Conservation (phyloP, 441 rosid species). For the Hypseocharis bilobata region DNA sequence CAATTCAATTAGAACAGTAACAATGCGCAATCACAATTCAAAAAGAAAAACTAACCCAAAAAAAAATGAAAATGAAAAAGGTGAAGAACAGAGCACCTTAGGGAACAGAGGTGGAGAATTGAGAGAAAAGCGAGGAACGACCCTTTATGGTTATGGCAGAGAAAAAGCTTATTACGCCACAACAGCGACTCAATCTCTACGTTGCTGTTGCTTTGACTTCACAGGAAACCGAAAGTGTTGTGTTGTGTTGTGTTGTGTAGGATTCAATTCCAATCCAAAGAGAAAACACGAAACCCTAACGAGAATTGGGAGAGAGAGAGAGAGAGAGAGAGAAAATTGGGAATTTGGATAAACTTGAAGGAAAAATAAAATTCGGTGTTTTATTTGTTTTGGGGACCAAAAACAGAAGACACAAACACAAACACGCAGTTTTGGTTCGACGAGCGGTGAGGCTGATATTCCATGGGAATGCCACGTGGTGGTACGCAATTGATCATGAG, state of each 20-base stretch:
- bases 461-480: background rate
- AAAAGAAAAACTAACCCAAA: background rate
- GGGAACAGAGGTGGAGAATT: background rate
- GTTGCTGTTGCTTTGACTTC: slow-evolving; percentile 9
- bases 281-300: background rate
- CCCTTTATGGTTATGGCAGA: background rate
- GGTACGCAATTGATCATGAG: background rate
- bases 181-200: background rate
- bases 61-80: background rate
- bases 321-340: background rate
- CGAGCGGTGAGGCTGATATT: background rate
- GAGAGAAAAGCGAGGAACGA: background rate
- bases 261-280: background rate
- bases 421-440: background rate
- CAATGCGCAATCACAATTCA: background rate
- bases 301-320: background rate
- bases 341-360: background rate
- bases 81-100: background rate
- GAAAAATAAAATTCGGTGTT: background rate
- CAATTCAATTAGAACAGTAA: background rate
- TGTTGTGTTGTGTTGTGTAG: background rate
- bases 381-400: slow-evolving; percentile 2
- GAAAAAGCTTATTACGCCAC: background rate
- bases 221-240: background rate
- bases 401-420: too few species aligned